Conservation (phyloP, 2,329 filamentous ascomycete genomes). For the Clonostachys sp. region DNA sequence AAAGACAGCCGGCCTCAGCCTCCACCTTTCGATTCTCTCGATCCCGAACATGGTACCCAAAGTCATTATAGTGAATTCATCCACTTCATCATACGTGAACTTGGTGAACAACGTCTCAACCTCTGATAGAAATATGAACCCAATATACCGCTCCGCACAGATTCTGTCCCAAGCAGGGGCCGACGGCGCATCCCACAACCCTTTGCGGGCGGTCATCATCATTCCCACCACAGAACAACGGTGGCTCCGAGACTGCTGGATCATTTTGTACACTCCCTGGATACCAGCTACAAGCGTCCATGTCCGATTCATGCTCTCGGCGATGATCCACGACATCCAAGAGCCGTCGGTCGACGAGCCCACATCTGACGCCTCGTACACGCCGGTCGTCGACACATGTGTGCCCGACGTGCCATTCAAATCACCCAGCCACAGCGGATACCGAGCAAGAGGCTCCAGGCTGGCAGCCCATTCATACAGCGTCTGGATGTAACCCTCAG, state of each 20-base stretch:
- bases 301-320: conserved; percentile 20
- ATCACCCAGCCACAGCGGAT: conserved; percentile 1
- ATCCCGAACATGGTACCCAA: background rate
- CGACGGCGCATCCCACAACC: conserved; percentile 16
- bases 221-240: conserved; percentile 3
- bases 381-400: background rate
- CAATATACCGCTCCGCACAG: conserved; percentile 8
- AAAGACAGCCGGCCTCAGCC: background rate
- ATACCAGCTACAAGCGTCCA: conserved; percentile 14
- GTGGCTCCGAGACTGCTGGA: conserved; percentile 3
- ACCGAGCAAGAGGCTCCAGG: background rate
- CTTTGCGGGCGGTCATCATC: conserved; percentile 14
- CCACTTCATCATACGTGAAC: background rate
- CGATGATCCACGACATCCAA: conserved; percentile 22
- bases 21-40: background rate
- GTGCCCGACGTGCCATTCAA: conserved; percentile 2
- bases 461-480: conserved; percentile 9
- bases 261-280: conserved; percentile 8
- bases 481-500: conserved; percentile 9
- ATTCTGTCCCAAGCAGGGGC: conserved; percentile 11
- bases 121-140: conserved; percentile 5
- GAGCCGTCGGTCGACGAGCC: background rate
- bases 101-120: background rate
- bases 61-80: background rate
- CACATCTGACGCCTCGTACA: background rate